Evolutionary conservation across 208 protist genomes (phyloP).

Genomic region (Vickermania spadyakhi): DNA sequence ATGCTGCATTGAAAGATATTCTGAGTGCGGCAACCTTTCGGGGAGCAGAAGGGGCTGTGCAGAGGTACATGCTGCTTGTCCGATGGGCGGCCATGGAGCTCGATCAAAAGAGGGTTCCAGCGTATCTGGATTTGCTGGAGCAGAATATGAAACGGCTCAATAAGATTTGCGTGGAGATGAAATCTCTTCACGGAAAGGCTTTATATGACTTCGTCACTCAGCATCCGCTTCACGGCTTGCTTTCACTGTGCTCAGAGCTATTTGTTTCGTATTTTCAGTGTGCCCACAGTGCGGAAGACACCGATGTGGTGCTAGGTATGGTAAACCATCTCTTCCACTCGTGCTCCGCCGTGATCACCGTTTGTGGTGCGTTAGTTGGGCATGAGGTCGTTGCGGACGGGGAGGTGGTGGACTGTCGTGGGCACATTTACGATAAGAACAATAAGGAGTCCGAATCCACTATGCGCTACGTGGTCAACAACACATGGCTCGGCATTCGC

Average conservation of each 20-base stretch:
- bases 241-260: conserved; percentile 1
- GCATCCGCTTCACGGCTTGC: neutral
- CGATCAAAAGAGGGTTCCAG: neutral
- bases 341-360: neutral
- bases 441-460: conserved; percentile 27
- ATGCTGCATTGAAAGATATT: conserved; percentile 18
- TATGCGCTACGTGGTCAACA: conserved; percentile 84
- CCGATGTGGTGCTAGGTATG: neutral
- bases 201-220: neutral
- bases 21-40: conserved; percentile 37
- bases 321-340: neutral
- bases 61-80: conserved; percentile 34
- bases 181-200: neutral
- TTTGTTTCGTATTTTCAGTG: neutral
- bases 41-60: conserved; percentile 58
- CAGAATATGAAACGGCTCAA: neutral
- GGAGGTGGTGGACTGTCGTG: conserved; percentile 79
- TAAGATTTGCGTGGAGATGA: neutral
- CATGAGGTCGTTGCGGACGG: conserved; percentile 1
- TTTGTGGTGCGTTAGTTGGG: conserved; percentile 18
- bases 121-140: neutral
- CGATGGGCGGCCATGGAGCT: conserved; percentile 4
- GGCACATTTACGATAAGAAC: conserved; percentile 65
- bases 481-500: conserved; percentile 83
- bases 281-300: neutral